Percentiles rank a stretch among this genome's conserved stretches.
Conservation (phyloP, 202 grass and related monocot genomes). For the Brachypodium distachyon region DNA sequence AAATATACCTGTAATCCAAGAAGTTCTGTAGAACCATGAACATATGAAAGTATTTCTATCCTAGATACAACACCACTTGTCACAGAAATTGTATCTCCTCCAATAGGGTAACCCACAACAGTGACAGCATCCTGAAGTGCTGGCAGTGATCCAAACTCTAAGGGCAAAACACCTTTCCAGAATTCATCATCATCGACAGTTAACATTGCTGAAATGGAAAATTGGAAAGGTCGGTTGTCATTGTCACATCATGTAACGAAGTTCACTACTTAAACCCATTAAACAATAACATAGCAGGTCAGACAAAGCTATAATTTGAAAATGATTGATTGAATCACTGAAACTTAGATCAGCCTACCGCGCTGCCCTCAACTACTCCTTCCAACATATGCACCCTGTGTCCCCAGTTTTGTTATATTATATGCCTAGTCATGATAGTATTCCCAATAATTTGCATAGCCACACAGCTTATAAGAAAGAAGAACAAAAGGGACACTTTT, state of each 20-base stretch:
- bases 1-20: constrained; percentile 75
- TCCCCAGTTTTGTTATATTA: neutral
- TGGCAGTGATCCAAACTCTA: constrained; percentile 76
- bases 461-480: neutral
- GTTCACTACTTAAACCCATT: neutral
- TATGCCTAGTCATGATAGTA: neutral
- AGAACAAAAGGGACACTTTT: neutral
- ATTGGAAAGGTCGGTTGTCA: constrained; percentile 4
- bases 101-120: constrained; percentile 97
- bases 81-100: constrained; percentile 94
- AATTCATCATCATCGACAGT: constrained; percentile 94
- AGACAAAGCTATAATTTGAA: too few relatives aligned
- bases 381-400: neutral
- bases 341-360: neutral
- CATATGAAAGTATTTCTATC: constrained; percentile 99
- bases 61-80: constrained; percentile 96
- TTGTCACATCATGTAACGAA: constrained; percentile 16
- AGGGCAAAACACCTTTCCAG: constrained; percentile 73
- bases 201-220: constrained; percentile 68
- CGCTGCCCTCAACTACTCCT: neutral
- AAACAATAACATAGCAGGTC: neutral
- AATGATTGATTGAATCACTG: neutral
- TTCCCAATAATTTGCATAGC: neutral
- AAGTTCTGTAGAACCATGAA: constrained; percentile 97
- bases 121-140: constrained; percentile 92